Conservation (phyloP, 768 basidiomycete species). For the Termitomyces sp. region DNA sequence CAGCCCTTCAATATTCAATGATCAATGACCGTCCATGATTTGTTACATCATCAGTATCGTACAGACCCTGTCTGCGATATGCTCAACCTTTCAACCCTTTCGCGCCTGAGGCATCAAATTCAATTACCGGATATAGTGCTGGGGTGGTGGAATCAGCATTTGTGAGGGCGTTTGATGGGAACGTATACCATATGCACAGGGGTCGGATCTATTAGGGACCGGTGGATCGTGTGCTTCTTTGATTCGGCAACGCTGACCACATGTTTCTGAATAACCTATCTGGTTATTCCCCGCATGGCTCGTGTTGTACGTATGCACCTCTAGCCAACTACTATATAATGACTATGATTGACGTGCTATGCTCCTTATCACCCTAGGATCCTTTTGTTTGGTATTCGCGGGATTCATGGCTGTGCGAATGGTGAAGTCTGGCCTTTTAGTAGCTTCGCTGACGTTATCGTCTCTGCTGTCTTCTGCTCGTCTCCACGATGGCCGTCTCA, state of each 20-base stretch:
- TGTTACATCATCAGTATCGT: neutral
- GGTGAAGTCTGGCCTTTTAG: constrained; percentile 17
- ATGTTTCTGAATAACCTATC: neutral
- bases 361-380: neutral
- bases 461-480: constrained; percentile 17
- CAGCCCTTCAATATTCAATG: no score
- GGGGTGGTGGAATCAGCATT: constrained; percentile 10
- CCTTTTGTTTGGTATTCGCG: neutral
- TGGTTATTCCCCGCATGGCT: constrained; percentile 7
- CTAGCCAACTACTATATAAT: constrained; percentile 3
- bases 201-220: constrained; percentile 1
- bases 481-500: constrained; percentile 32
- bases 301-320: constrained; percentile 8
- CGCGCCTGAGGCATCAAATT: neutral
- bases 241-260: constrained; percentile 2
- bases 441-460: constrained; percentile 13
- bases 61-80: neutral
- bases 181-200: neutral
- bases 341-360: neutral
- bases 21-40: neutral
- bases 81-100: neutral
- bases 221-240: constrained; percentile 7
- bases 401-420: constrained; percentile 1
- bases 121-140: neutral
- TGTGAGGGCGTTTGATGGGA: neutral